Evolutionary conservation across 805 yeast species (phyloP).

Genomic region (Isabelozyma pseudorhagii): DNA sequence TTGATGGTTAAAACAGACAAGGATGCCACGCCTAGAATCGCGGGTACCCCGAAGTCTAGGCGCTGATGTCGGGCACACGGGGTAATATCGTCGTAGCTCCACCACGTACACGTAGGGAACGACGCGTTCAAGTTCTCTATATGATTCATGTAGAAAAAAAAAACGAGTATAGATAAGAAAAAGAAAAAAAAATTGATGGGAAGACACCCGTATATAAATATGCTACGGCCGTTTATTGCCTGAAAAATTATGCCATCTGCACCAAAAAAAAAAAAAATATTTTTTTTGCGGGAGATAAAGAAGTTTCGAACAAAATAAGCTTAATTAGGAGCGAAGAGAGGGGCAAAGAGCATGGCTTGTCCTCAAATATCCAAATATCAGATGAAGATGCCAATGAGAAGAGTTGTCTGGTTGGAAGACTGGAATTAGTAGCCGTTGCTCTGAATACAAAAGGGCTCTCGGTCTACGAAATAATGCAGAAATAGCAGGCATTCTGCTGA

Average conservation of each 20-base stretch:
- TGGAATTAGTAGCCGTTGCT: too few species aligned
- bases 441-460: too few species aligned
- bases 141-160: not conserved
- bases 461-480: too few species aligned
- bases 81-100: slow-evolving; percentile 65
- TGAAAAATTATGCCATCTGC: not conserved
- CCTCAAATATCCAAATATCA: too few species aligned
- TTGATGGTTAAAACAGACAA: slow-evolving; percentile 20
- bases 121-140: not conserved
- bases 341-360: too few species aligned
- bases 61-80: slow-evolving; percentile 44
- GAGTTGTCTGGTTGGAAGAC: too few species aligned
- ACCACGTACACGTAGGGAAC: slow-evolving; percentile 20
- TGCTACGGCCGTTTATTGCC: not conserved
- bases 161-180: not conserved
- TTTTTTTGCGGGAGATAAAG: too few species aligned
- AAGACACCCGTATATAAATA: not conserved
- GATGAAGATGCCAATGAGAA: too few species aligned
- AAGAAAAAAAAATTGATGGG: not conserved
- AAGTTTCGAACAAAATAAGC: too few species aligned
- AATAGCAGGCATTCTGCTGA: too few species aligned
- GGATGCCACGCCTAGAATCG: slow-evolving; percentile 27
- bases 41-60: slow-evolving; percentile 33
- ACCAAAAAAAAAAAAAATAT: not conserved
- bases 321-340: too few species aligned